Evolutionary conservation across 139 green algal genomes (phyloP).

Genomic region (Coelastrella sp.): DNA sequence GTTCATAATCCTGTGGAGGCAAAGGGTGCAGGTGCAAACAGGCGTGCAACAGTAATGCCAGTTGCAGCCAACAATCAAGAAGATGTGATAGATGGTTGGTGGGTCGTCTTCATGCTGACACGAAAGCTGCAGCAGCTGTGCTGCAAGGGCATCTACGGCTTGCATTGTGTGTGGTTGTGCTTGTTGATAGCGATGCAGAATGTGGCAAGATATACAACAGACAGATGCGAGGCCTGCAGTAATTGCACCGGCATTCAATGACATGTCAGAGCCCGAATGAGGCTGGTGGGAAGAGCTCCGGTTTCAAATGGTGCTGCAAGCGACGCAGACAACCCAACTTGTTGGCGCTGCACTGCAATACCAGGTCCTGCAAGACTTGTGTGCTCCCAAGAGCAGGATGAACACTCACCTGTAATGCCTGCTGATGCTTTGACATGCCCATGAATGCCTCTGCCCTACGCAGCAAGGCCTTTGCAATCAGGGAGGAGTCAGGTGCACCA

Average conservation of each 20-base stretch:
- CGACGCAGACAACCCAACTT: background rate
- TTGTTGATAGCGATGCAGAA: no score
- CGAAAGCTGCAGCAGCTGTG: background rate
- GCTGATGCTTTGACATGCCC: background rate
- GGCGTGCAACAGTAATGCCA: background rate
- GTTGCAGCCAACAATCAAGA: background rate
- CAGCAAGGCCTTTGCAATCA: conserved; percentile 45
- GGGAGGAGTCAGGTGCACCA: background rate
- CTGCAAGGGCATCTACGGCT: background rate
- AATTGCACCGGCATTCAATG: no score
- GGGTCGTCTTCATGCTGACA: no score
- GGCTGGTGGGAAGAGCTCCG: no score
- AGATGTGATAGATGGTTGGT: no score
- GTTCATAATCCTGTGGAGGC: conserved; percentile 7
- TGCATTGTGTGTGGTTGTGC: no score
- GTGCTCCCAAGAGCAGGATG: background rate
- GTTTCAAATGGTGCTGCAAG: background rate
- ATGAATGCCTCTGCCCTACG: conserved; percentile 36
- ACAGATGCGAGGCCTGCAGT: no score
- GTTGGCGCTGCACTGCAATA: background rate
- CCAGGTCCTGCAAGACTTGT: no score
- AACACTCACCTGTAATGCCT: conserved; percentile 37
- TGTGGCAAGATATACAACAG: no score
- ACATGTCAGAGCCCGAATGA: no score
- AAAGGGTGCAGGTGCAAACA: background rate